These are phyloP conservation scores for Rhizopogon hawkerae DNA, from an alignment of 1,284 basidiomycete species.

Conservation along the genomic window DNA sequence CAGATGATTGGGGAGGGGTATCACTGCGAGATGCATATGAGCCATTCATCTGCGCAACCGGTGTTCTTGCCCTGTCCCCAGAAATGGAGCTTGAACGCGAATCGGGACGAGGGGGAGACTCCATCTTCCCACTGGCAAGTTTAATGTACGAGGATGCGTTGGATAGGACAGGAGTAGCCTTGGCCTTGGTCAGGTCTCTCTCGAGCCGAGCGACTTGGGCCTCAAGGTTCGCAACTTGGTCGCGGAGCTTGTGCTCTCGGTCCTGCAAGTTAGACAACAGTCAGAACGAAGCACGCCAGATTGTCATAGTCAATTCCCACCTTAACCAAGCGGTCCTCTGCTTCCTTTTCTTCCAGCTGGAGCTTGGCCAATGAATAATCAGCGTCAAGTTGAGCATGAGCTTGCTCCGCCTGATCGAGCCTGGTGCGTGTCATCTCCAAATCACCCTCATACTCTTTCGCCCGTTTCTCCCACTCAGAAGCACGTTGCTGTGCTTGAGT, in stretches of 20 bases:
- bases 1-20: conserved; percentile 32
- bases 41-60: conserved; percentile 25
- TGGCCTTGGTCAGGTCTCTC: conserved; percentile 49
- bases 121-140: conserved; percentile 19
- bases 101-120: conserved; percentile 49
- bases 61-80: conserved; percentile 35
- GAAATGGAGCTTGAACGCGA: conserved; percentile 59
- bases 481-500: conserved; percentile 66
- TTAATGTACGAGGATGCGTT: conserved; percentile 26
- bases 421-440: conserved; percentile 50
- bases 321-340: conserved; percentile 55
- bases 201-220: conserved; percentile 52
- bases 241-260: conserved; percentile 57
- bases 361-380: conserved; percentile 58
- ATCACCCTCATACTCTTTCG: conserved; percentile 60
- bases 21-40: conserved; percentile 28
- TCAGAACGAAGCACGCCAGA: conserved; percentile 5
- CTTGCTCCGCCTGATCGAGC: conserved; percentile 59
- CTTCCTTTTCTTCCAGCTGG: conserved; percentile 67
- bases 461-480: conserved; percentile 68
- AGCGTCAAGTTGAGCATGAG: conserved; percentile 53
- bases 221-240: conserved; percentile 58
- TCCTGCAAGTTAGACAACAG: conserved; percentile 37
- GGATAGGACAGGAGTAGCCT: conserved; percentile 26
- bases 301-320: conserved; percentile 30